A percentile compares a stretch with the other conserved stretches of the same genome.
Conservation (phyloP, 2,329 filamentous ascomycete species). For the Cercospora sesami region DNA sequence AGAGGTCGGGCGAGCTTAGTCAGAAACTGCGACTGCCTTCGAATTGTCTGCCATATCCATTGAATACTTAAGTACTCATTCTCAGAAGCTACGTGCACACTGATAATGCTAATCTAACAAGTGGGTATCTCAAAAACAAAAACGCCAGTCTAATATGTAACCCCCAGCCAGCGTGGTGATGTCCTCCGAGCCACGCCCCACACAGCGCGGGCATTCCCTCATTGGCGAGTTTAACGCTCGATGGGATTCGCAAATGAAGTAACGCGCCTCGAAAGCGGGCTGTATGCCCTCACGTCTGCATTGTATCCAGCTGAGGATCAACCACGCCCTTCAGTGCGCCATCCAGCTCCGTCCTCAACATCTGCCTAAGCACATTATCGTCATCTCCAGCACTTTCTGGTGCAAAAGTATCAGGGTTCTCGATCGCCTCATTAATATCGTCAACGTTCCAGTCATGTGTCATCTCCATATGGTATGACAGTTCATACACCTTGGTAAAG, state of each 20-base stretch:
- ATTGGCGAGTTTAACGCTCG: not conserved
- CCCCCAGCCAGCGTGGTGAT: not conserved
- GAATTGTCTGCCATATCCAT: not conserved
- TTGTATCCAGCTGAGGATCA: constrained; percentile 1
- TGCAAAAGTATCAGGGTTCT: constrained; percentile 16
- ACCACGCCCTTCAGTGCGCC: not conserved
- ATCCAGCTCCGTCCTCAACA: constrained; percentile 9
- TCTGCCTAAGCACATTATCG: constrained; percentile 1
- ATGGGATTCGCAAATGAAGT: not conserved
- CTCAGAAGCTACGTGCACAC: not conserved
- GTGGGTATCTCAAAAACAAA: constrained; percentile 12
- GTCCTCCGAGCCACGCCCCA: not conserved
- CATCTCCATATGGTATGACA: constrained; percentile 57
- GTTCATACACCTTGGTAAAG: constrained; percentile 60
- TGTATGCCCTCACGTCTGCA: not conserved
- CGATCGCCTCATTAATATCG: constrained; percentile 43
- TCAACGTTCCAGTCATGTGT: constrained; percentile 45
- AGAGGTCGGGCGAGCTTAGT: not conserved
- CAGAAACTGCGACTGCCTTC: not conserved
- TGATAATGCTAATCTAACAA: constrained; percentile 7
- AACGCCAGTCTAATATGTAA: not conserved
- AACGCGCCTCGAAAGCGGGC: not conserved
- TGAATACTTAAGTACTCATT: not conserved
- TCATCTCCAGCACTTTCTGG: not conserved
- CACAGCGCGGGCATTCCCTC: not conserved